A percentile compares a stretch with the other conserved stretches of the same genome.
These are phyloP conservation scores for Vanilla planifolia DNA, from an alignment of 106 monocot genomes.

Conservation along the genomic window DNA sequence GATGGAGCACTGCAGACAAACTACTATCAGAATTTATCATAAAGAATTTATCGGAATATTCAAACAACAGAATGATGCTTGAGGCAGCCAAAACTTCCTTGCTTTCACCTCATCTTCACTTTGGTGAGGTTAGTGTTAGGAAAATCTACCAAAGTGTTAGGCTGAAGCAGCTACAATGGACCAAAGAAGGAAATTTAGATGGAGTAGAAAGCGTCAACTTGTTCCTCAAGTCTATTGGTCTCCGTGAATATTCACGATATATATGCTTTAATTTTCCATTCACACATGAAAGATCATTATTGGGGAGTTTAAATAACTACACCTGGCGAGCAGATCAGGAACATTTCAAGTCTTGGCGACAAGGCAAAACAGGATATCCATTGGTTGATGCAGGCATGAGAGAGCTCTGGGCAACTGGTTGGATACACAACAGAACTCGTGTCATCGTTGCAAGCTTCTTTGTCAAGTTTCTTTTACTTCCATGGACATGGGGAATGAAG, in stretches of 20 bases:
- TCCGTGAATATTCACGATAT: slow-evolving; percentile 90
- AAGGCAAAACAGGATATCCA: slow-evolving; percentile 85
- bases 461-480: slow-evolving; percentile 74
- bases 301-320: slow-evolving; percentile 70
- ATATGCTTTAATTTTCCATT: slow-evolving; percentile 93
- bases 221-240: slow-evolving; percentile 73
- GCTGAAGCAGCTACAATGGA: slow-evolving; percentile 71
- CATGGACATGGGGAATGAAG: slow-evolving; percentile 94
- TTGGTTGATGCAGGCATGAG: slow-evolving; percentile 96
- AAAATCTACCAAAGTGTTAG: slow-evolving; percentile 59
- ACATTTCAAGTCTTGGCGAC: slow-evolving; percentile 73
- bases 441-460: slow-evolving; percentile 71
- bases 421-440: slow-evolving; percentile 75
- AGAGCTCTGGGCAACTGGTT: slow-evolving; percentile 94
- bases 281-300: slow-evolving; percentile 63
- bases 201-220: slow-evolving; percentile 56
- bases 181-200: slow-evolving; percentile 43
- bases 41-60: slow-evolving; percentile 40
- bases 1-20: slow-evolving; percentile 80
- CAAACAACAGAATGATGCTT: slow-evolving; percentile 54
- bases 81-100: slow-evolving; percentile 62
- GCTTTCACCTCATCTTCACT: slow-evolving; percentile 89
- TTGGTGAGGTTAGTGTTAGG: slow-evolving; percentile 76
- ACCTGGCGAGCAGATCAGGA: slow-evolving; percentile 65
- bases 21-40: slow-evolving; percentile 47